phyloP scores from a whole-genome alignment of 2,329 filamentous ascomycete species.

The Fusarium oxysporum region DNA sequence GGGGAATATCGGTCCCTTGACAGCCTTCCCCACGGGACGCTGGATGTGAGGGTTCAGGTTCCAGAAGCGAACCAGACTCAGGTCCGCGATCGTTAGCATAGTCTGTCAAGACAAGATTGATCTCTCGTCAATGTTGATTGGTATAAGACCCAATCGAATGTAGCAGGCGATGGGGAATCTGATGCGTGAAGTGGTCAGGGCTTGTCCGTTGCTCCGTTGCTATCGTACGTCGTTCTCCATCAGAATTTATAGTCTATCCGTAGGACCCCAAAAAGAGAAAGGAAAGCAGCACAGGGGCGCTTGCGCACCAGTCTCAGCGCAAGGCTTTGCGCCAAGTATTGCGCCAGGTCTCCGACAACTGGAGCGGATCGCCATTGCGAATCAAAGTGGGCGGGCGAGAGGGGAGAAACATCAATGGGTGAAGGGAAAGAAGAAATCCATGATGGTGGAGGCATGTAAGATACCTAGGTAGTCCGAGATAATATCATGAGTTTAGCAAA shows the following conservation, averaged over 20 bases:
- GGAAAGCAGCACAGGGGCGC: background rate
- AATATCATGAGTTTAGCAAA: constrained; percentile 29
- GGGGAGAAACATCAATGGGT: constrained; percentile 14
- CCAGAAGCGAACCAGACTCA: constrained; percentile 21
- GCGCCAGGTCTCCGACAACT: constrained; percentile 36
- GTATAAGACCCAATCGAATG: constrained; percentile 11
- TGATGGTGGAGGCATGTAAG: constrained; percentile 28
- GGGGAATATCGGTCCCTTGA: constrained; percentile 31
- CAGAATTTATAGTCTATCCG: background rate
- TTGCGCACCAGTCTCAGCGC: constrained; percentile 17
- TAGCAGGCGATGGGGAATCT: constrained; percentile 19
- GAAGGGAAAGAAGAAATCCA: constrained; percentile 27
- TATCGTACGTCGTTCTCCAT: background rate
- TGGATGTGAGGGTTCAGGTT: constrained; percentile 1
- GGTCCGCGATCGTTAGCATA: background rate
- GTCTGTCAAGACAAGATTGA: background rate
- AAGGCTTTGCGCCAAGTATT: constrained; percentile 27
- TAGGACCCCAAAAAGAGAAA: background rate
- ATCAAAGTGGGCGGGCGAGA: constrained; percentile 26
- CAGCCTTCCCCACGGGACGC: constrained; percentile 23
- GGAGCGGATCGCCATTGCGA: constrained; percentile 40
- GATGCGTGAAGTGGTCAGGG: background rate
- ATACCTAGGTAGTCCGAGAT: background rate
- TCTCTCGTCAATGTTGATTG: constrained; percentile 18
- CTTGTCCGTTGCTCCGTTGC: background rate